Evolutionary conservation across 2,329 filamentous ascomycete genomes (phyloP).

Genomic region (Chaetomium sp.): DNA sequence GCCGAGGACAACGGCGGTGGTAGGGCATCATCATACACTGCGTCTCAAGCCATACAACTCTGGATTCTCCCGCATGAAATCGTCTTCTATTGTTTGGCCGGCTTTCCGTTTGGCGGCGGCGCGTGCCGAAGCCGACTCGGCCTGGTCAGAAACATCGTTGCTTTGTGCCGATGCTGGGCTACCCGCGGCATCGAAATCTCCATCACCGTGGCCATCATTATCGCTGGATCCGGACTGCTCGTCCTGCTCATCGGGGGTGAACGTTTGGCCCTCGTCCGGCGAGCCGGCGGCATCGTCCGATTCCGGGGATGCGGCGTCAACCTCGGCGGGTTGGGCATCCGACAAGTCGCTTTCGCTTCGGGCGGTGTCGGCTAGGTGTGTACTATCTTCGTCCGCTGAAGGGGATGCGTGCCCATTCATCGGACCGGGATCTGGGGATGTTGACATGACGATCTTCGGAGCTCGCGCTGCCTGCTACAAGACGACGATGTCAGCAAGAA

Average conservation of each 20-base stretch:
- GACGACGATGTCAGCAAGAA: slow-evolving; percentile 53
- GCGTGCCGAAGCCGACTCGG: slow-evolving; percentile 71
- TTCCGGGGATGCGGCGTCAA: slow-evolving; percentile 48
- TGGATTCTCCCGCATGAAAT: slow-evolving; percentile 87
- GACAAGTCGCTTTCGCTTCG: slow-evolving; percentile 77
- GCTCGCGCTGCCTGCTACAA: slow-evolving; percentile 62
- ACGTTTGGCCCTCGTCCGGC: slow-evolving; percentile 43
- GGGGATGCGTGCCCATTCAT: slow-evolving; percentile 68
- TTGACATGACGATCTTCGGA: slow-evolving; percentile 65
- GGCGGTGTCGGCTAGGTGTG: slow-evolving; percentile 46
- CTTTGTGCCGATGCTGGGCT: slow-evolving; percentile 54
- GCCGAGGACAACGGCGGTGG: slow-evolving; percentile 21
- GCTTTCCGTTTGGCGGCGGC: slow-evolving; percentile 73
- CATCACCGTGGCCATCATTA: slow-evolving; percentile 65
- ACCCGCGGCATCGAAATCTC: slow-evolving; percentile 75
- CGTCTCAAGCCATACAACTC: slow-evolving; percentile 91
- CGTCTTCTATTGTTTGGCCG: slow-evolving; percentile 66
- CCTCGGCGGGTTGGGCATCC: slow-evolving; percentile 61
- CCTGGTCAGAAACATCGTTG: slow-evolving; percentile 53
- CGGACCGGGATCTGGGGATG: slow-evolving; percentile 61
- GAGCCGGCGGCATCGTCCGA: slow-evolving; percentile 47
- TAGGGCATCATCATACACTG: slow-evolving; percentile 66
- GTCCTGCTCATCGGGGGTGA: slow-evolving; percentile 48
- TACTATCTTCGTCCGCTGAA: slow-evolving; percentile 49
- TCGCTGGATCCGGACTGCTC: slow-evolving; percentile 52